A percentile compares a stretch with the other conserved stretches of the same genome.
phyloP scores from a whole-genome alignment of 2,329 filamentous ascomycete species.

The Phialocephala subalpina region DNA sequence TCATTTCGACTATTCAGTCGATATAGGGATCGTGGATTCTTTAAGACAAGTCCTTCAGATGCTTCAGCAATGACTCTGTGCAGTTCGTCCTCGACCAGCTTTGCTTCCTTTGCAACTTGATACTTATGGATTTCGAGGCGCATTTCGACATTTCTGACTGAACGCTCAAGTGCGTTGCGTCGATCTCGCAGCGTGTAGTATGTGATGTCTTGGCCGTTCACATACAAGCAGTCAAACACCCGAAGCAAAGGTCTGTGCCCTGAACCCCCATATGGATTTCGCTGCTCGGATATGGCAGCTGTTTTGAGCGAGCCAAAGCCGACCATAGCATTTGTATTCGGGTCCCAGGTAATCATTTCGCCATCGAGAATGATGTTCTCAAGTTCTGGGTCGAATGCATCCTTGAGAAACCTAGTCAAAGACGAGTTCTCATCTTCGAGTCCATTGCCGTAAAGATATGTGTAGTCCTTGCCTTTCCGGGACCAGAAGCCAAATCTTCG shows the following conservation, averaged over 20 bases:
- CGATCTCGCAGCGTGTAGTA: constrained; percentile 85
- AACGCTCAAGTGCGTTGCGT: constrained; percentile 74
- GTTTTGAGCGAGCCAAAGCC: constrained; percentile 94
- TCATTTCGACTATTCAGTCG: constrained; percentile 88
- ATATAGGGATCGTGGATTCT: constrained; percentile 90
- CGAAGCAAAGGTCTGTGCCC: constrained; percentile 80
- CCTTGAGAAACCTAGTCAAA: constrained; percentile 79
- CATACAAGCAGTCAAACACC: constrained; percentile 89
- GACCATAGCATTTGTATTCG: constrained; percentile 82
- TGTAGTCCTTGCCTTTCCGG: constrained; percentile 94
- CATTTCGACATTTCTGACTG: constrained; percentile 74
- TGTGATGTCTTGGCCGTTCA: constrained; percentile 84
- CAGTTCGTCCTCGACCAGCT: constrained; percentile 80
- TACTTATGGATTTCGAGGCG: constrained; percentile 86
- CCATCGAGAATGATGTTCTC: constrained; percentile 91
- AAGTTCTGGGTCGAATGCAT: constrained; percentile 80
- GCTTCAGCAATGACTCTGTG: constrained; percentile 85
- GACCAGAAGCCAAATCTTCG: constrained; percentile 89
- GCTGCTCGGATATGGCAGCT: constrained; percentile 81
- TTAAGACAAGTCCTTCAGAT: constrained; percentile 90
- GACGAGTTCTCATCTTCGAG: constrained; percentile 78
- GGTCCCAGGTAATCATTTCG: constrained; percentile 99
- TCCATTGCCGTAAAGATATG: constrained; percentile 86
- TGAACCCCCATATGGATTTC: constrained; percentile 67
- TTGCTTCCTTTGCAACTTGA: constrained; percentile 68